Percentiles rank a stretch among this genome's conserved stretches.
Conservation (phyloP, 2,329 filamentous ascomycete genomes). For the Fusarium ramigenum region DNA sequence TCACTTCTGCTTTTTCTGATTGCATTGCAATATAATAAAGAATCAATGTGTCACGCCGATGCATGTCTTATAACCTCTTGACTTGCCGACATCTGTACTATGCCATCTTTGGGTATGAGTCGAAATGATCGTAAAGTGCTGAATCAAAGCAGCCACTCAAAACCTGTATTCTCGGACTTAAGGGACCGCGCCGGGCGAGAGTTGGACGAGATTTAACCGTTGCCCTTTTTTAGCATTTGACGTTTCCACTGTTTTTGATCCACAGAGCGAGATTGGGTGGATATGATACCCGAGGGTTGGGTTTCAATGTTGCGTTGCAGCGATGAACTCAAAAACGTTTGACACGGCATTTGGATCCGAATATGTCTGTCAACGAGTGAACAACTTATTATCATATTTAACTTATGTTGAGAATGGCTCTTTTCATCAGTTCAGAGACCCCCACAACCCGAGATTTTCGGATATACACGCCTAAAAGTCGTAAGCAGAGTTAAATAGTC, state of each 20-base stretch:
- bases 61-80: background rate
- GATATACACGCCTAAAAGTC: background rate
- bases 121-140: slow-evolving; percentile 7
- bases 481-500: background rate
- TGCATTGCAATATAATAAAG: background rate
- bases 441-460: background rate
- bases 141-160: background rate
- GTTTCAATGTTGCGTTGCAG: slow-evolving; percentile 7
- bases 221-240: background rate
- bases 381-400: background rate
- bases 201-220: background rate
- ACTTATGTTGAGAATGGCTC: background rate
- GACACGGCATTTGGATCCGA: background rate
- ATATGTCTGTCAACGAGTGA: background rate
- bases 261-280: slow-evolving; percentile 25
- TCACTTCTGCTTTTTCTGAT: background rate
- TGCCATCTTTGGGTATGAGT: background rate
- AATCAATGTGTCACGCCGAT: slow-evolving; percentile 13
- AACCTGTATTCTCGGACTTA: slow-evolving; percentile 5
- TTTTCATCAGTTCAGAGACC: background rate
- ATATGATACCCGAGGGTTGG: slow-evolving; percentile 15
- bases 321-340: background rate
- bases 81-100: background rate
- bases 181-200: background rate
- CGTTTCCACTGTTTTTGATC: slow-evolving; percentile 1